Evolutionary conservation across 164 flowering plant genomes (phyloP).

Genomic region (Warburgia ugandensis): DNA sequence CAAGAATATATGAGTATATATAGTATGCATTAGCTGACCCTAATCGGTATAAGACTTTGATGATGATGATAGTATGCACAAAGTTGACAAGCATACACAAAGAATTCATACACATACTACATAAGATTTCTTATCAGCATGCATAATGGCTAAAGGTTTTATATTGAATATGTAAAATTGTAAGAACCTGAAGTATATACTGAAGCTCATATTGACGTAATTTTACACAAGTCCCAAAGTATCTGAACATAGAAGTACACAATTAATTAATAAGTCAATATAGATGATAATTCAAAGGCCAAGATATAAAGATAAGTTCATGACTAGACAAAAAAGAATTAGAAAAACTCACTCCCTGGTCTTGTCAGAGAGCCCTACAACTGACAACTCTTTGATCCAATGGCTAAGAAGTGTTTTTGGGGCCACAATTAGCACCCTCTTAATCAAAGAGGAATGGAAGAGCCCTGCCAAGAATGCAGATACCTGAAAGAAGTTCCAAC

Average conservation of each 20-base stretch:
- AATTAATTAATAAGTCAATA: neutral
- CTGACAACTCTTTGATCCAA: constrained; percentile 82
- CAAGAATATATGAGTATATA: no score
- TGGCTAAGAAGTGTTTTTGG: constrained; percentile 92
- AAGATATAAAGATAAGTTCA: neutral
- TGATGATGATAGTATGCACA: neutral
- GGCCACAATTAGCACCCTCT: constrained; percentile 80
- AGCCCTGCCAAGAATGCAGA: constrained; percentile 86
- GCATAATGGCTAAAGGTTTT: neutral
- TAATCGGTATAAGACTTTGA: no score
- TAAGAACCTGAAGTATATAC: constrained; percentile 70
- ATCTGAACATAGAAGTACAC: constrained; percentile 33
- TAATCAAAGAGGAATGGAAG: constrained; percentile 65
- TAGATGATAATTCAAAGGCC: neutral
- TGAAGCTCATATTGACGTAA: constrained; percentile 81
- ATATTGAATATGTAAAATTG: no score
- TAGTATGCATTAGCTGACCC: neutral
- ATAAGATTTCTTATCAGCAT: no score
- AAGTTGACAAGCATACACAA: neutral
- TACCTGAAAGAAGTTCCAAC: constrained; percentile 34
- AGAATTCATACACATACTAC: no score
- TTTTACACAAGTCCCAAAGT: constrained; percentile 50
- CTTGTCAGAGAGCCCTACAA: constrained; percentile 71
- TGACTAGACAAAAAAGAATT: no score
- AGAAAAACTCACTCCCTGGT: constrained; percentile 64